phyloP scores from a whole-genome alignment of 768 basidiomycete genomes.

The Suillus cothurnatus region DNA sequence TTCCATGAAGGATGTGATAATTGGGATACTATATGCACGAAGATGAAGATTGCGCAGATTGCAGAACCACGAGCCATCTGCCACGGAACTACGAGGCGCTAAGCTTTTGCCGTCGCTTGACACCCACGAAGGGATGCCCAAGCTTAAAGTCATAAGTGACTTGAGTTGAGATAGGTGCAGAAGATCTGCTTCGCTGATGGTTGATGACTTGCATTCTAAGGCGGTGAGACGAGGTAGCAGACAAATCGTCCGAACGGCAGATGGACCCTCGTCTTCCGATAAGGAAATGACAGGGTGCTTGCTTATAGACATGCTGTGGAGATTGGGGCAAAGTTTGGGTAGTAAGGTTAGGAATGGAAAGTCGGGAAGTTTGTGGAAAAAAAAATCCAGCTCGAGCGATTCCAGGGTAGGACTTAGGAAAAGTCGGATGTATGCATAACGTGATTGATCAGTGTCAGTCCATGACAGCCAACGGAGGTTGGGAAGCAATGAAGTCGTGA shows the following conservation, averaged over 20 bases:
- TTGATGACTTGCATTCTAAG: conserved; percentile 2
- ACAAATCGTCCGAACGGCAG: conserved; percentile 1
- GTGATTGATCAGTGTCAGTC: conserved; percentile 7
- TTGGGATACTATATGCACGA: neutral
- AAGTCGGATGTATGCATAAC: conserved; percentile 1
- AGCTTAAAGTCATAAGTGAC: neutral
- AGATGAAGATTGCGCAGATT: neutral
- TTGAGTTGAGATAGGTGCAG: neutral
- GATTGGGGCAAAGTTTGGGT: conserved; percentile 2
- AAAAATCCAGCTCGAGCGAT: conserved; percentile 5
- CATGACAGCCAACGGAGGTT: conserved; percentile 1
- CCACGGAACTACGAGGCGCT: neutral
- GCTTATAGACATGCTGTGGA: conserved; percentile 2
- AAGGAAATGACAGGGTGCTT: conserved; percentile 3
- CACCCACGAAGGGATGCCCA: conserved; percentile 3
- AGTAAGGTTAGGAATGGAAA: conserved; percentile 1
- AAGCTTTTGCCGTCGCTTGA: neutral
- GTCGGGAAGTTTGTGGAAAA: conserved; percentile 5
- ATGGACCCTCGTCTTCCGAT: neutral
- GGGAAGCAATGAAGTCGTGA: neutral
- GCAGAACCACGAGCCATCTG: neutral
- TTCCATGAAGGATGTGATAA: neutral
- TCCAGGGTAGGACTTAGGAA: conserved; percentile 5
- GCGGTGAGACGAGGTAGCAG: neutral
- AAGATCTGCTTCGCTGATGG: conserved; percentile 4